Conservation (phyloP, 2,329 filamentous ascomycete species). For the Periconia sp. region DNA sequence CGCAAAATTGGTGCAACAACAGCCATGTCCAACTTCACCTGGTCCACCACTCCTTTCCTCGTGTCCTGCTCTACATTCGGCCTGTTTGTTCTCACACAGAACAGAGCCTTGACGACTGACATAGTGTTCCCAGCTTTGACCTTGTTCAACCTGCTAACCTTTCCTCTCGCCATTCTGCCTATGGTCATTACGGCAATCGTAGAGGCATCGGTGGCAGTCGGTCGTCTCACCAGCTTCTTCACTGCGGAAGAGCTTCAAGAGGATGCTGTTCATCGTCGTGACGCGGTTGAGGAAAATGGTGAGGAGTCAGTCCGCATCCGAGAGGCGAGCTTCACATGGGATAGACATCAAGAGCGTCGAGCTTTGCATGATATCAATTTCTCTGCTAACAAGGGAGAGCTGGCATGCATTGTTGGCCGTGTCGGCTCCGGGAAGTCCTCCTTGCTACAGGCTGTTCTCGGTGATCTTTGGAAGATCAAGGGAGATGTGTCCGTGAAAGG, state of each 20-base stretch:
- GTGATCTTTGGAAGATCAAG: constrained; percentile 86
- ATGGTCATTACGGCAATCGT: constrained; percentile 98
- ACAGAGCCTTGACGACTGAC: constrained; percentile 82
- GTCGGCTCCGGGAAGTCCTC: constrained; percentile 97
- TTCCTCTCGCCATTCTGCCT: constrained; percentile 88
- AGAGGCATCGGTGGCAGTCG: constrained; percentile 90
- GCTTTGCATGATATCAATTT: constrained; percentile 84
- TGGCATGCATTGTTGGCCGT: constrained; percentile 88
- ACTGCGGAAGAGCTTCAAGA: constrained; percentile 85
- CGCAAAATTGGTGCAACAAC: constrained; percentile 95
- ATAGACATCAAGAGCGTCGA: constrained; percentile 70
- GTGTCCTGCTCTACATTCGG: constrained; percentile 97
- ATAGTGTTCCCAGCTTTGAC: constrained; percentile 94
- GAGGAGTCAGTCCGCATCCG: constrained; percentile 84
- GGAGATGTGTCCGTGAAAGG: constrained; percentile 84
- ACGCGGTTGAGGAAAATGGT: constrained; percentile 71
- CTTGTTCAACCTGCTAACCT: constrained; percentile 93
- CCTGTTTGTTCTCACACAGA: constrained; percentile 84
- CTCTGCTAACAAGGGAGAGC: constrained; percentile 85
- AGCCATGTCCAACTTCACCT: constrained; percentile 94
- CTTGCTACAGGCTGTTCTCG: constrained; percentile 82
- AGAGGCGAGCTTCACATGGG: constrained; percentile 92
- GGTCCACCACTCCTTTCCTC: constrained; percentile 95
- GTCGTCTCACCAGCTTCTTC: constrained; percentile 81
- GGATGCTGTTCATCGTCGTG: constrained; percentile 73